Conservation (phyloP, 2,329 filamentous ascomycete species). For the Neospermospora avenae region DNA sequence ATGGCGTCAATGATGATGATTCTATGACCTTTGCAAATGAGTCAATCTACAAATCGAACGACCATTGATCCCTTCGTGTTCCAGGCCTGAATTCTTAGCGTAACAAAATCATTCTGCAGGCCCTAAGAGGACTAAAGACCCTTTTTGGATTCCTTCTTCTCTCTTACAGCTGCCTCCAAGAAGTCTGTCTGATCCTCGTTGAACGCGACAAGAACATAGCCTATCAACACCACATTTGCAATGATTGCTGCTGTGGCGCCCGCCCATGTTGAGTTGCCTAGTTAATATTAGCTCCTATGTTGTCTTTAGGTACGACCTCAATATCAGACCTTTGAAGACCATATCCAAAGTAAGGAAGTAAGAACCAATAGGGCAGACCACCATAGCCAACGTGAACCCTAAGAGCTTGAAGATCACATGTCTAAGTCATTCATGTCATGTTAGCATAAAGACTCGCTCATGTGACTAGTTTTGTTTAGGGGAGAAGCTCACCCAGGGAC, state of each 20-base stretch:
- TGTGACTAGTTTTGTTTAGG: constrained; percentile 16
- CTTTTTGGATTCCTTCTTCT: constrained; percentile 36
- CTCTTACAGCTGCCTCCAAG: constrained; percentile 43
- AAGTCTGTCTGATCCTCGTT: constrained; percentile 65
- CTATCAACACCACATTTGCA: constrained; percentile 86
- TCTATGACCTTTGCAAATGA: background rate
- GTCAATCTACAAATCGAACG: constrained; percentile 7
- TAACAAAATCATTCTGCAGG: too few relatives aligned
- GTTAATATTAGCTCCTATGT: constrained; percentile 1
- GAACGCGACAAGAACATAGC: constrained; percentile 91
- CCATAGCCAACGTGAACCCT: constrained; percentile 88
- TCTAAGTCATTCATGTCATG: constrained; percentile 41
- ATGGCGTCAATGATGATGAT: constrained; percentile 7
- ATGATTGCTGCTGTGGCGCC: constrained; percentile 82
- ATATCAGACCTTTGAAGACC: constrained; percentile 67
- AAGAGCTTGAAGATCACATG: constrained; percentile 88
- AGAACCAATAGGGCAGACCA: constrained; percentile 78
- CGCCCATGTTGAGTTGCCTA: constrained; percentile 85
- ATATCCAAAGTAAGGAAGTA: constrained; percentile 80
- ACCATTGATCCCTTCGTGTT: background rate
- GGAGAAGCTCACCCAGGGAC: constrained; percentile 67
- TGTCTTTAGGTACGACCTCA: background rate
- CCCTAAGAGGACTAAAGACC: constrained; percentile 8
- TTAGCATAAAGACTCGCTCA: constrained; percentile 10
- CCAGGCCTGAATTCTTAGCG: background rate